Evolutionary conservation across 2,329 filamentous ascomycete genomes (phyloP), one percentile per base, ranked within the genome.

Genomic region (Arthroderma sp.): DNA sequence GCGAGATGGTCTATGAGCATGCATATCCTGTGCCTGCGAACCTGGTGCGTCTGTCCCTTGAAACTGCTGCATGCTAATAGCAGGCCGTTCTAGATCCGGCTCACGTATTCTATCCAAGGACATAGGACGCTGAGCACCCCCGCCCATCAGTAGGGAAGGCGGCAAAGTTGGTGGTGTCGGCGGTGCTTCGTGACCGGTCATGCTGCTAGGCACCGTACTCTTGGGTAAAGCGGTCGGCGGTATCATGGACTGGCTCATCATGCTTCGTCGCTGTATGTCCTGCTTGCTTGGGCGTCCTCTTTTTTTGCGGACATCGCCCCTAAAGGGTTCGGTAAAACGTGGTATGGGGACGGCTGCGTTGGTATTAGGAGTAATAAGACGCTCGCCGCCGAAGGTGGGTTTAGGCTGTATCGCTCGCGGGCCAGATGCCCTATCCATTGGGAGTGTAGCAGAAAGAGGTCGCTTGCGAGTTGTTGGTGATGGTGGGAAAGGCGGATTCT

Each of bases 221-320:
- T 22, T 22, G 15, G 15, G 15, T 22, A 22, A 22, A 22, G 15
- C 15, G 15, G 15, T 22, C 15, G 15, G 15, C 15, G 15, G 15
- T 22, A 22, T 22, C 15, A 22, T 22, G 15, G 61, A 59, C 50
- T 65, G 61, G 34, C 63, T 62, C 38, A 54, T 56, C 27, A 57
- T 55, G 47, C 55, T 63, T 31, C 63, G 63, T 40, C 62, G 58
- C 48, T 65, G 63, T 3, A 59, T 56, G 47, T 67, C 64, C 31
- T 55, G 56, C 54, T 67, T 67, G 49, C 57, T 67, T 47, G 64
- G 64, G 10, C 64, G 61, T n/a, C 64, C 64, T 44, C 65, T 57
- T 60, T 66, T 66, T 38, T 61, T 57, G 44, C 58, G 62, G 31
- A 59, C 61, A 41, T 65, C 61, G 33, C 56, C 55, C 37, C 46